Evolutionary conservation across 495 filamentous ascomycete species (phyloP), one percentile per base, ranked within the genome.

Genomic region (Halenospora varia): DNA sequence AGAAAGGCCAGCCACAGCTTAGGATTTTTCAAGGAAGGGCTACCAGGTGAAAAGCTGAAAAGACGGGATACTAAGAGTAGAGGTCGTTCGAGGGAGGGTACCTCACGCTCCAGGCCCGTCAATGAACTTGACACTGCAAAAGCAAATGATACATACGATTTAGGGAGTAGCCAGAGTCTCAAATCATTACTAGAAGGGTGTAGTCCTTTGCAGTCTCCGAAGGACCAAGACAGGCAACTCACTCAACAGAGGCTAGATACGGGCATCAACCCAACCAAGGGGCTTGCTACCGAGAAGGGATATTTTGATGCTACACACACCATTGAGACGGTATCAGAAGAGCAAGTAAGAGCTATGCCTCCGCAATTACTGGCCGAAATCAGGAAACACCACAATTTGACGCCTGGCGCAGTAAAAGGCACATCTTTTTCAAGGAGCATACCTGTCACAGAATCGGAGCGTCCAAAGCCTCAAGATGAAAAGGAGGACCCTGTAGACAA

Each of bases 1-100:
- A 85, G 94, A 57, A 98, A 98, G 73, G 87, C 93, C 46, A 96
- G 90, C 68, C 92, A 98, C 69, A 90, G 88, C 65, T 71, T 98
- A 46, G 84, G 94, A 2, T 79, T 97, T 51, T 98, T 98, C 78
- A 94, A 90, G 68, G 90, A 96, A 66, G 94, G 92, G 57, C 87
- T 82, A 19, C 79, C 90, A 22, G 75, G 77, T 39, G 75, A 82
- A 44, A 78, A 57, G 65, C 4, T 47, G 19, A 73, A 51, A 65
- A 71, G 55, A 63, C 62, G 59, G 60, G 69, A 53, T 48, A 63
- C 56, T 56, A 68, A 53, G 62, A 65, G 44, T 60, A 66, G 63
- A 59, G 60, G 47, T 20, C 71, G 65, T 40, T 62, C 57, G 19
- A 75, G 73, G 46, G 68, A 72, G 20, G 63, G 51, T 57, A 59